Conservation (phyloP, 768 basidiomycete species). For the Calocera viscosa region DNA sequence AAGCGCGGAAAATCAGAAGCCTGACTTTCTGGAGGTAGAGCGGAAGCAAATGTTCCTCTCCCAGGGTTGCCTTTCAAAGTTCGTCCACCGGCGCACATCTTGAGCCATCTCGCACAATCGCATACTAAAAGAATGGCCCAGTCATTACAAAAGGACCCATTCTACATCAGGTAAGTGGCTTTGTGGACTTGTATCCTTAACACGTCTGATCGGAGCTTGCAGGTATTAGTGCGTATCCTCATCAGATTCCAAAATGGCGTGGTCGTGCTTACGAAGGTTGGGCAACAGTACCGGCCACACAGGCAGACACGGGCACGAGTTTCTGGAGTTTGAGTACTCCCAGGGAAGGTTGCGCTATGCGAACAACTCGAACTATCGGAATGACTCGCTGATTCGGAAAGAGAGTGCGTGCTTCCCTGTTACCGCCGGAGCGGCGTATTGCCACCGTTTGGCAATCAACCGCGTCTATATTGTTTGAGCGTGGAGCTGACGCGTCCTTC, state of each 20-base stretch:
- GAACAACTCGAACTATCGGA: slow-evolving; percentile 98
- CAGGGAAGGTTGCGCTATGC: slow-evolving; percentile 94
- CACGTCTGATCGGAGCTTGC: slow-evolving; percentile 19
- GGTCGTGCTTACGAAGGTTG: not conserved
- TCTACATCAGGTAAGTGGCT: slow-evolving; percentile 55
- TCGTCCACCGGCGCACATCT: not conserved
- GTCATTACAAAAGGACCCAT: slow-evolving; percentile 54
- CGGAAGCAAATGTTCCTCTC: not conserved
- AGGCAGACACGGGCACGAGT: slow-evolving; percentile 95
- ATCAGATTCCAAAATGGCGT: slow-evolving; percentile 10
- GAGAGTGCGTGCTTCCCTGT: slow-evolving; percentile 57
- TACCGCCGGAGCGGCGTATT: not conserved
- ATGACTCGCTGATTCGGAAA: slow-evolving; percentile 95
- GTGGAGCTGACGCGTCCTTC: not conserved
- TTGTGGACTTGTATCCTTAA: slow-evolving; percentile 18
- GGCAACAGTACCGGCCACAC: slow-evolving; percentile 88
- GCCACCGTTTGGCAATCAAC: not conserved
- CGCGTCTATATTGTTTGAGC: not conserved
- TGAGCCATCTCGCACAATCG: not conserved
- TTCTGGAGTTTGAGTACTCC: slow-evolving; percentile 96
- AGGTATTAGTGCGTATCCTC: slow-evolving; percentile 43
- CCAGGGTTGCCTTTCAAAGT: not conserved
- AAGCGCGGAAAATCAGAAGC: slow-evolving; percentile 1
- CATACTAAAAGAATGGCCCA: not conserved
- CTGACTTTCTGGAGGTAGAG: not conserved